Conservation (phyloP, 495 filamentous ascomycete species). For the Schizothecium vesticola region DNA sequence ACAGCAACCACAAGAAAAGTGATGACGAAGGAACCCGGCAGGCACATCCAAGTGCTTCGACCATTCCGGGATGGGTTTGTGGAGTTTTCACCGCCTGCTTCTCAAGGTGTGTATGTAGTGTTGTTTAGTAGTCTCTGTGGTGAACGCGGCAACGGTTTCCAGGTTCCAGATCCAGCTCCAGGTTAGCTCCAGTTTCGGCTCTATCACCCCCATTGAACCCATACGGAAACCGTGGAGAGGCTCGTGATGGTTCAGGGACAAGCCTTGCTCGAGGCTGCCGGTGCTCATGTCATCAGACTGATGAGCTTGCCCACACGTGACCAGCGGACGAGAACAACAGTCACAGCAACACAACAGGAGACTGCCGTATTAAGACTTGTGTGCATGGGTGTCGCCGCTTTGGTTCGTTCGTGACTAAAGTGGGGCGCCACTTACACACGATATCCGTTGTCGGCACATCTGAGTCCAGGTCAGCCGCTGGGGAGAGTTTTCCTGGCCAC, state of each 20-base stretch:
- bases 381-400: neutral
- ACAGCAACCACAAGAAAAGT: conserved; percentile 1
- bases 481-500: conserved; percentile 15
- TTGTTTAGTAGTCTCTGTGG: neutral
- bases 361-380: neutral
- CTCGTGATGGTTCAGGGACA: neutral
- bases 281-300: neutral
- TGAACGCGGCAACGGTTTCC: neutral
- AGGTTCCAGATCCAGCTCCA: neutral
- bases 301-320: neutral
- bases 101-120: conserved; percentile 4
- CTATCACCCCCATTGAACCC: neutral
- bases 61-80: neutral
- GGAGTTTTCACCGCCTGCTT: conserved; percentile 4
- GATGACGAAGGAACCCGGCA: conserved; percentile 27
- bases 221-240: neutral
- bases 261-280: neutral
- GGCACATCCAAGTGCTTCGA: neutral
- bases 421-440: neutral
- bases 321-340: neutral
- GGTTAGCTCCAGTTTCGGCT: neutral
- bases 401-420: neutral
- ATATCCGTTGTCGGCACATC: neutral
- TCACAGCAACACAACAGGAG: neutral
- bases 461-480: conserved; percentile 14